Evolutionary conservation across 1,139 yeast genomes (phyloP).

Genomic region (Geotrichum candidum): DNA sequence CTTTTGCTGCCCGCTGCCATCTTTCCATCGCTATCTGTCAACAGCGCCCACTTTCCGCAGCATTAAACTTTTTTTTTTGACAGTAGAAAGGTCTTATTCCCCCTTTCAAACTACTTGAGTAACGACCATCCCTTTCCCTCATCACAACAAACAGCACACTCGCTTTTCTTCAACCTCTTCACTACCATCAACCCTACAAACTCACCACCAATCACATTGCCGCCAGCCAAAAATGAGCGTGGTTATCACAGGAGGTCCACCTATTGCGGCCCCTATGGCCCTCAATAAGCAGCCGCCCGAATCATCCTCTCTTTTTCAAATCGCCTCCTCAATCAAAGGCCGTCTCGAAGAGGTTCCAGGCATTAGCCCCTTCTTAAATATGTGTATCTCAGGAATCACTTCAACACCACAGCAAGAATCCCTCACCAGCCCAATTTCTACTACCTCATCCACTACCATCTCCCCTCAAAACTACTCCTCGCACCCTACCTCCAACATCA

Average conservation of each 20-base stretch:
- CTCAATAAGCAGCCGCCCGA: conserved; percentile 13
- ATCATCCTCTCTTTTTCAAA: conserved; percentile 57
- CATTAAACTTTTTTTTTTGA: neutral
- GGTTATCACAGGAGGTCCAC: conserved; percentile 10
- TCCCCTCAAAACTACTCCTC: conserved; percentile 1
- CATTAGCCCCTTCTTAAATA: conserved; percentile 63
- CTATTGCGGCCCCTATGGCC: conserved; percentile 15
- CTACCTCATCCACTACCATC: conserved; percentile 7
- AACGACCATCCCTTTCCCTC: neutral
- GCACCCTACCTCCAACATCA: conserved; percentile 9
- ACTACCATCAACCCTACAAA: neutral
- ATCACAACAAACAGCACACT: neutral
- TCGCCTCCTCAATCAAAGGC: conserved; percentile 55
- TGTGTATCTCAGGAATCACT: conserved; percentile 25
- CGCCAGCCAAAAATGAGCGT: conserved; percentile 2
- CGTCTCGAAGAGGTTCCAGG: conserved; percentile 62
- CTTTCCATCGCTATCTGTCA: neutral
- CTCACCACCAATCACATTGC: neutral
- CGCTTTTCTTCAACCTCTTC: neutral
- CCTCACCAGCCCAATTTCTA: neutral
- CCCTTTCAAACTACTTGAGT: neutral
- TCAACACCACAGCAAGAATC: conserved; percentile 8
- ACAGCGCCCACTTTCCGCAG: neutral
- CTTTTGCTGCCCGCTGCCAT: too few species aligned
- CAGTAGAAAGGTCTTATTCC: neutral